Base-by-base conservation (phyloP, 2,329 filamentous ascomycete genomes). In the Fusarium denticulatum region DNA sequence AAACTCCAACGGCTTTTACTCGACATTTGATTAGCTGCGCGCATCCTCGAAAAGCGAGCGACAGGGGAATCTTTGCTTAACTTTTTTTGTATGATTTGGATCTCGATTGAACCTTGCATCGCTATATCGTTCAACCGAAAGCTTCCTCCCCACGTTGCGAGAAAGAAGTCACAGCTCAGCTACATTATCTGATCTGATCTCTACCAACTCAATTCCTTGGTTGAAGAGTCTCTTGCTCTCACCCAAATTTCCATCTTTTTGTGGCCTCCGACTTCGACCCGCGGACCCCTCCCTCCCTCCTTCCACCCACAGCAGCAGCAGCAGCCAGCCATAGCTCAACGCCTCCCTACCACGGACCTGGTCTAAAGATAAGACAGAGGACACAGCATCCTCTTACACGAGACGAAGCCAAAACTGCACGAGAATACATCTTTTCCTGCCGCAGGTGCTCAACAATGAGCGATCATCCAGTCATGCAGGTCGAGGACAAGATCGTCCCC, bases 401-500 rank as follows among this genome's bases (percentile, higher is more conserved):
- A 74, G 49, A 63, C 56, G 43, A 30, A 63, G 28, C 58, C 57
- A 43, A 68, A 45, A 57, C 47, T 15, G 34, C 53, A 67, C 67
- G 64, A 67, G 39, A 68, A 32, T 45, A 36, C 18, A 68, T 34
- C 24, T 40, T 20, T 56, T 56, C 37, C 37, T 69, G 32, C 34
- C 37, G n/a, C 46, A 36, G 57, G 49, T 49, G 64, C 70, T 70
- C 70, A 67, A 71, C 40, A 49, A 80, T 80, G 79, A 71, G 69
- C 69, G 70, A 64, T 55, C 68, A 75, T 69, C 67, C 77, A 62
- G 58, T 76, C 71, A 78, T 78, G 77, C 76, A 71, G 75, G 74
- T 65, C 75, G 74, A 80, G 72, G 76, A 77, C 66, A 68, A 72
- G 66, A 64, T 64, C 64, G 62, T 58, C 43, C 47, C 67, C 13